A percentile compares a stretch with the other conserved stretches of the same genome.
These are phyloP conservation scores for Euryodendron excelsum DNA, from an alignment of 148 eudicot species.

Conservation along the genomic window DNA sequence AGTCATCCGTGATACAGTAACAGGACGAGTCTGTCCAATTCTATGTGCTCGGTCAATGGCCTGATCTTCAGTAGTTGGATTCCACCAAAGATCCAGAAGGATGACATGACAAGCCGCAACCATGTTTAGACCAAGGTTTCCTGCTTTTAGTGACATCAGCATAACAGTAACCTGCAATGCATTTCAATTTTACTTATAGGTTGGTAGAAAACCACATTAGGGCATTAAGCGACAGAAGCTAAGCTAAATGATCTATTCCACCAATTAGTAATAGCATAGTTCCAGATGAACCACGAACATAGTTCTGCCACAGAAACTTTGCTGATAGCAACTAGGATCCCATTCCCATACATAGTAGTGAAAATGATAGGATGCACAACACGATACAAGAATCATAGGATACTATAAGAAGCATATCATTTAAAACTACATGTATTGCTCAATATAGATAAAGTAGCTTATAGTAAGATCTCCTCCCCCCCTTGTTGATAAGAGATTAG, in stretches of 20 bases:
- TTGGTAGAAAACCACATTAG: background rate
- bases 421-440: background rate
- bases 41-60: slow-evolving; percentile 98
- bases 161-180: slow-evolving; percentile 77
- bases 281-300: background rate
- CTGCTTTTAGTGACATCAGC: slow-evolving; percentile 98
- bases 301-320: background rate
- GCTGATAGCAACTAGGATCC: background rate
- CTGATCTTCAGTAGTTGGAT: slow-evolving; percentile 98
- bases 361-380: background rate
- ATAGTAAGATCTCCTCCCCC: too few species aligned
- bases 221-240: background rate
- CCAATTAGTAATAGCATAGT: background rate
- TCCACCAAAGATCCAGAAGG: slow-evolving; percentile 99
- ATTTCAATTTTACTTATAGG: background rate
- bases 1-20: slow-evolving; percentile 87
- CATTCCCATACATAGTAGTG: background rate
- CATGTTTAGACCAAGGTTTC: slow-evolving; percentile 98
- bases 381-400: background rate
- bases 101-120: slow-evolving; percentile 96
- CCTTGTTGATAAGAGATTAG: too few species aligned
- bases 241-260: background rate
- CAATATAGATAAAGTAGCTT: background rate
- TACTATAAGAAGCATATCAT: background rate
- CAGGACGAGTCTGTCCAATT: slow-evolving; percentile 98